A percentile compares a stretch with the other conserved stretches of the same genome.
Evolutionary conservation across 2,329 filamentous ascomycete species (phyloP).

Genomic region (Phialophora verrucosa): DNA sequence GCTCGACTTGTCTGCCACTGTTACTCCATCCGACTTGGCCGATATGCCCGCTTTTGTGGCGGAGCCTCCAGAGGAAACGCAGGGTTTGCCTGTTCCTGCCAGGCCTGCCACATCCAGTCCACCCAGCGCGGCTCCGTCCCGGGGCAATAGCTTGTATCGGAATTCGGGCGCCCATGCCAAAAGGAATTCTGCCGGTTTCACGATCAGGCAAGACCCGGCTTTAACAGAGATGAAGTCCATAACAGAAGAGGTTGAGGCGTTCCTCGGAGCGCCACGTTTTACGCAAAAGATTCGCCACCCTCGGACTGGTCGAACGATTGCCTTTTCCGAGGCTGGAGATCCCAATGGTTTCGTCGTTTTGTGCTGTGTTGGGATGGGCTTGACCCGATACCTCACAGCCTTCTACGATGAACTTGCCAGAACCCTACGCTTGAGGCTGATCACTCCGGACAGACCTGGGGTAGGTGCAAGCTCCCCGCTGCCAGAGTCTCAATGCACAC

Average conservation of each 20-base stretch:
- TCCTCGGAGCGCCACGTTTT: conserved; percentile 79
- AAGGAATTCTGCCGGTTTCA: conserved; percentile 22
- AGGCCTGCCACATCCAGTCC: conserved; percentile 12
- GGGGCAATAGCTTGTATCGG: conserved; percentile 27
- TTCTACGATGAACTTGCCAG: conserved; percentile 96
- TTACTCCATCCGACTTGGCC: conserved; percentile 32
- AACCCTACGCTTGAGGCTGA: conserved; percentile 84
- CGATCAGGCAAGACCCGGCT: conserved; percentile 24
- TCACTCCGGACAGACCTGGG: conserved; percentile 91
- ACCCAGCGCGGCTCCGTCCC: conserved; percentile 23
- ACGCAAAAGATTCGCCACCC: conserved; percentile 89
- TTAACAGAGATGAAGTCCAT: conserved; percentile 77
- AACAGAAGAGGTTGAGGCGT: conserved; percentile 84
- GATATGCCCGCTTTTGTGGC: conserved; percentile 33
- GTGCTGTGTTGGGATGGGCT: conserved; percentile 95
- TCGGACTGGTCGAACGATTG: conserved; percentile 83
- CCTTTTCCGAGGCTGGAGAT: conserved; percentile 96
- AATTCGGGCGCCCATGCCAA: conserved; percentile 22
- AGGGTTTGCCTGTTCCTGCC: conserved; percentile 1
- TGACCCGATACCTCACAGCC: conserved; percentile 92
- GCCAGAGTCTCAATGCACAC: conserved; percentile 79
- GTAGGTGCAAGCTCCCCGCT: conserved; percentile 91
- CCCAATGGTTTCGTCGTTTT: conserved; percentile 90
- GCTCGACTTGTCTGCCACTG: conserved; percentile 27
- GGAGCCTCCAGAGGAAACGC: conserved; percentile 16